Conservation (phyloP, 441 rosid genomes). For the Bocquillonia castaneifolia region DNA sequence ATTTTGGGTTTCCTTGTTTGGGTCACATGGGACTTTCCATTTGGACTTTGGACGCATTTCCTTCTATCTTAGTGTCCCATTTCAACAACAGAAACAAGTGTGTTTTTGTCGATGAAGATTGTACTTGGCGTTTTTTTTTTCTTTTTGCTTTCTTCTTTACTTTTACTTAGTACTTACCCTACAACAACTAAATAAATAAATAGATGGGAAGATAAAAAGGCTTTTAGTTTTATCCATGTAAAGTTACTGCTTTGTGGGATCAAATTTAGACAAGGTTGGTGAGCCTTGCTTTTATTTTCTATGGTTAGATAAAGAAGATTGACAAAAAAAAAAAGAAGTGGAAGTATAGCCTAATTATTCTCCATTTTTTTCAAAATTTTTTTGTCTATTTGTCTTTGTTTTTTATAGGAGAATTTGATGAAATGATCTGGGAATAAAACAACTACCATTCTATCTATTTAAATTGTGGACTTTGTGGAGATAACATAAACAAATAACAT, state of each 20-base stretch:
- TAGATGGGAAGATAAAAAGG: neutral
- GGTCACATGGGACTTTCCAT: constrained; percentile 16
- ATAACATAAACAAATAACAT: too few species aligned
- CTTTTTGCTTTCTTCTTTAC: constrained; percentile 1
- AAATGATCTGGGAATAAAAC: too few species aligned
- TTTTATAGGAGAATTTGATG: too few species aligned
- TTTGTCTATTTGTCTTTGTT: too few species aligned
- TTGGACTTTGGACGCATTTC: constrained; percentile 17
- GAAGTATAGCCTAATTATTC: neutral
- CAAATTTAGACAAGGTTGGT: constrained; percentile 12
- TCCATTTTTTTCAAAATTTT: too few species aligned
- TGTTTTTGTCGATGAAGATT: neutral
- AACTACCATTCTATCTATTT: too few species aligned
- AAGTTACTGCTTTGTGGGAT: constrained; percentile 17
- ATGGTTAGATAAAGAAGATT: neutral
- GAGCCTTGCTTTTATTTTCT: too few species aligned
- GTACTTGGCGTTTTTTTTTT: neutral
- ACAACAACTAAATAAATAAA: too few species aligned
- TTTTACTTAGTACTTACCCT: too few species aligned
- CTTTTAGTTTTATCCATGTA: neutral
- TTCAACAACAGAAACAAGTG: neutral
- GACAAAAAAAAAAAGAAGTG: neutral
- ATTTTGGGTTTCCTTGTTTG: constrained; percentile 7
- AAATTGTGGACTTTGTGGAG: too few species aligned
- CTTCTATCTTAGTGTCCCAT: neutral